A percentile compares a stretch with the other conserved stretches of the same genome.
Evolutionary conservation across 768 basidiomycete genomes (phyloP).

Genomic region (Mycena sanguinolenta): DNA sequence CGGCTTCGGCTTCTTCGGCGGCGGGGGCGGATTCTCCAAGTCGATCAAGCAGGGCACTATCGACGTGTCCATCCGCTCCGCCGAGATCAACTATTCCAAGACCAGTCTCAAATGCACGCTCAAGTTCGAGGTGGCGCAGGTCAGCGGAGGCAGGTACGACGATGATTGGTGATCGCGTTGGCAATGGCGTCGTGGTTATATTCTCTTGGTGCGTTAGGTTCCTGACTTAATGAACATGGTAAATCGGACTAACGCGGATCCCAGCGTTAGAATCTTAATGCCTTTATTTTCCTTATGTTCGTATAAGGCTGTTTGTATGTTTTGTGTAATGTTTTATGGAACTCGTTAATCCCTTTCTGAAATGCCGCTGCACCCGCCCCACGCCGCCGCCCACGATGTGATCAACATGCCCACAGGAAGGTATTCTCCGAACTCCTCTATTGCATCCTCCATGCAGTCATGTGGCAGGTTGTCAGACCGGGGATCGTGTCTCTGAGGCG

Average conservation of each 20-base stretch:
- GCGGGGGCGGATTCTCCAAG: slow-evolving; percentile 49
- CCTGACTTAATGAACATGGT: background rate
- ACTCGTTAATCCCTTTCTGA: too few species aligned
- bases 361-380: too few species aligned
- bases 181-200: background rate
- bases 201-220: background rate
- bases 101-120: slow-evolving; percentile 57
- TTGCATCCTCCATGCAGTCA: too few species aligned
- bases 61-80: slow-evolving; percentile 47
- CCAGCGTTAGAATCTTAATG: background rate
- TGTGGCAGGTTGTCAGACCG: too few species aligned
- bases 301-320: slow-evolving; percentile 22
- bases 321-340: slow-evolving; percentile 14
- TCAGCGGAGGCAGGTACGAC: slow-evolving; percentile 36
- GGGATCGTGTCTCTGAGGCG: too few species aligned
- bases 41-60: slow-evolving; percentile 51
- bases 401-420: too few species aligned
- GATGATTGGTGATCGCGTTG: slow-evolving; percentile 12
- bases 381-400: too few species aligned
- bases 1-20: slow-evolving; percentile 31
- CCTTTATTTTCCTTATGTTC: background rate
- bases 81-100: slow-evolving; percentile 56
- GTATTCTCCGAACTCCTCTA: too few species aligned
- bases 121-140: slow-evolving; percentile 52
- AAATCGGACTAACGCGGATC: background rate